These are phyloP conservation scores for Verticillium klebahnii DNA, from an alignment of 2,329 filamentous ascomycete species.

Conservation along the genomic window DNA sequence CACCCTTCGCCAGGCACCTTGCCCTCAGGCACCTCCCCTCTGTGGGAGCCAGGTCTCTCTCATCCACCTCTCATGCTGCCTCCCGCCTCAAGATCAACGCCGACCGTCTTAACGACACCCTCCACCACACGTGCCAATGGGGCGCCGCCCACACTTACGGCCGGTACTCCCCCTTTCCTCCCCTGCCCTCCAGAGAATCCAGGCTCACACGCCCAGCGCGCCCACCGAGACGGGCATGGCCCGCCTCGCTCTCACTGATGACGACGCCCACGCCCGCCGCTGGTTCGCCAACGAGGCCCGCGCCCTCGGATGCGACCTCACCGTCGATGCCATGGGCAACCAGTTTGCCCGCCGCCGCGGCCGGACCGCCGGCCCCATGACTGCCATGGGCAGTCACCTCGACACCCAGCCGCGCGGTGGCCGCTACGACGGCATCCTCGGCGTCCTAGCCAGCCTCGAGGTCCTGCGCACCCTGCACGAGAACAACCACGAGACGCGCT, in stretches of 20 bases:
- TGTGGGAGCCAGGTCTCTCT: background rate
- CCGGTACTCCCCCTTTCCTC: conserved; percentile 10
- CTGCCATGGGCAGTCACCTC: conserved; percentile 63
- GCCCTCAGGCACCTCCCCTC: background rate
- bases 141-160: conserved; percentile 22
- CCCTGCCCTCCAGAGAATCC: background rate
- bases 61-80: background rate
- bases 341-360: conserved; percentile 71
- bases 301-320: conserved; percentile 61
- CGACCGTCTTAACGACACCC: conserved; percentile 20
- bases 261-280: conserved; percentile 66
- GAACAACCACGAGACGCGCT: conserved; percentile 62
- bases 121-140: conserved; percentile 28
- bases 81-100: conserved; percentile 21
- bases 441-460: conserved; percentile 69
- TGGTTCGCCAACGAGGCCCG: conserved; percentile 68
- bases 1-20: background rate
- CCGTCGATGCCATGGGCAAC: conserved; percentile 73
- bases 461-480: conserved; percentile 66
- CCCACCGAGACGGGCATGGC: conserved; percentile 67
- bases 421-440: conserved; percentile 73
- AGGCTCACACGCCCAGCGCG: conserved; percentile 4
- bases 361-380: conserved; percentile 56
- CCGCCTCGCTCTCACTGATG: conserved; percentile 65
- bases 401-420: conserved; percentile 63